Percentiles rank a stretch among this genome's conserved stretches.
These are phyloP conservation scores for Rusavskia elegans DNA, from an alignment of 495 filamentous ascomycete species.

Conservation along the genomic window DNA sequence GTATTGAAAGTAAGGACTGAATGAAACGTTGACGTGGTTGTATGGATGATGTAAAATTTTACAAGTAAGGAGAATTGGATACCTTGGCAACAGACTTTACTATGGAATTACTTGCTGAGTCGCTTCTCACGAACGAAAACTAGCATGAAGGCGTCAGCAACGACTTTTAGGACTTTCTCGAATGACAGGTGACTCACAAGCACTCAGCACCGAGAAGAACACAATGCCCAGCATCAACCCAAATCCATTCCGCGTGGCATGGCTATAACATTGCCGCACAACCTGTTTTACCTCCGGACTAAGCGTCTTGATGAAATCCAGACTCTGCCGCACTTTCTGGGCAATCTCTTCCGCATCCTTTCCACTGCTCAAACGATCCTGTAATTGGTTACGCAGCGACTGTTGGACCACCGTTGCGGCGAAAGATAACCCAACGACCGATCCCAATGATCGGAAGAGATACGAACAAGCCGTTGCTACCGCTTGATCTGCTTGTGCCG, in stretches of 20 bases:
- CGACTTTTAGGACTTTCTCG: neutral
- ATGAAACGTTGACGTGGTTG: too few species aligned
- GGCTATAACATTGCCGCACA: conserved; percentile 56
- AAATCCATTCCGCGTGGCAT: conserved; percentile 33
- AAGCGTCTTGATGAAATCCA: conserved; percentile 55
- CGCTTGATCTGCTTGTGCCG: conserved; percentile 50
- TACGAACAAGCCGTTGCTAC: conserved; percentile 75
- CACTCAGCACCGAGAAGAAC: conserved; percentile 29
- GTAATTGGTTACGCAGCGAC: conserved; percentile 42
- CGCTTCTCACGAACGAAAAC: conserved; percentile 17
- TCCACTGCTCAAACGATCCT: conserved; percentile 32
- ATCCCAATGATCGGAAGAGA: conserved; percentile 73
- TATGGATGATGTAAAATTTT: too few species aligned
- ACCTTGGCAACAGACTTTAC: too few species aligned
- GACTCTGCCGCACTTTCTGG: conserved; percentile 51
- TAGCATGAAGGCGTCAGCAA: neutral
- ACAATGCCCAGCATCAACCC: conserved; percentile 26
- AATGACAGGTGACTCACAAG: conserved; percentile 9
- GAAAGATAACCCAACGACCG: conserved; percentile 54
- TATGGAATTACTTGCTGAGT: conserved; percentile 3
- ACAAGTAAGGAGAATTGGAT: too few species aligned
- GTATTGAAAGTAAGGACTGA: too few species aligned
- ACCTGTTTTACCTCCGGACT: conserved; percentile 40
- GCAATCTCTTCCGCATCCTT: conserved; percentile 55
- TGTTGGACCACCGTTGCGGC: conserved; percentile 62